Base-by-base conservation (phyloP, 208 protist species). In the Acanthamoeba castellanii region DNA sequence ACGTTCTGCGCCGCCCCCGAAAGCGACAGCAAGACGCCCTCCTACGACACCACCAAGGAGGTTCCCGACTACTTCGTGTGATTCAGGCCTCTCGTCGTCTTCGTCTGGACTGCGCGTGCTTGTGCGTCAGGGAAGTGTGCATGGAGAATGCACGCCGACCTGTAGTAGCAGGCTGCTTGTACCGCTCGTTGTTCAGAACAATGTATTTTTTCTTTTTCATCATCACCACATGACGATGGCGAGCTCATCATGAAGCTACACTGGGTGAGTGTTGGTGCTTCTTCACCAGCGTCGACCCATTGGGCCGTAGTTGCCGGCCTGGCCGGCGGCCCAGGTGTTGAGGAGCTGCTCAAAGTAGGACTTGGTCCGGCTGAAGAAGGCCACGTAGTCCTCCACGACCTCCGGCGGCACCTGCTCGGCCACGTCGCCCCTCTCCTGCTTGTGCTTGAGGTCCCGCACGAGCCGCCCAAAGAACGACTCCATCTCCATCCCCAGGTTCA, bases 1-100 rank as follows among this genome's bases (percentile, higher is more conserved):
- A 96, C 95, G 2, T 96, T 95, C 52, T 45, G 55, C 1, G 94
- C 94, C 1, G 94, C 94, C 18, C 96, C 96, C 13, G 94, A 96
- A 45, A 93, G 87, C 87, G 94, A 95, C 11, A 72, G 85, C 30
- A 68, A 76, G 30, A 52, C 57, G n/a, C 94, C 94, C 7, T 45
- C 64, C 34, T 59, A 85, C 70, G 81, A 95, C 59, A 89, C 42
- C 45, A 76, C 72, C 37, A 95, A 95, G 64, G 94, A 95, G 50
- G 90, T 95, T 8, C 84, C 18, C 64, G 55, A 61, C 55, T 61
- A 61, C 55, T 61, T 61, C 20, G 55, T 61, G 55, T 61, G 55
- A 61, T n/a, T n/a, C n/a, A n/a, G n/a, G 55, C 55, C 11, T 52
- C 11, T 52, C 47, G 47, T 52, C 47, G 4, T 11, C 47, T 14